Evolutionary conservation across 1,284 basidiomycete species (phyloP).

Genomic region (Singerocomus inundabilis): DNA sequence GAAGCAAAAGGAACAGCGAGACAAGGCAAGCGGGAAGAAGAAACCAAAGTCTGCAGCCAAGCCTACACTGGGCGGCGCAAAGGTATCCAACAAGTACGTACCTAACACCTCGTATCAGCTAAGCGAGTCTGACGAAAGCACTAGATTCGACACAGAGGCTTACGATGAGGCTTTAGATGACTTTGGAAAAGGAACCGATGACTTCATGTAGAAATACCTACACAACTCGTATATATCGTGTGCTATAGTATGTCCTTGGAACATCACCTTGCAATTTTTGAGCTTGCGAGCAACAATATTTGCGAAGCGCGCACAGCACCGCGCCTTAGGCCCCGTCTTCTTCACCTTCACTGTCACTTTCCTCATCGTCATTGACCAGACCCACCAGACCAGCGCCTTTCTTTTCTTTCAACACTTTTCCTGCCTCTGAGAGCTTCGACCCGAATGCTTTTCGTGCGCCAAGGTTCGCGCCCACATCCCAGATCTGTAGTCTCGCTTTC

Average conservation of each 20-base stretch:
- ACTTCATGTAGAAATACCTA: slow-evolving; percentile 65
- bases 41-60: slow-evolving; percentile 74
- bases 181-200: slow-evolving; percentile 64
- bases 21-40: slow-evolving; percentile 87
- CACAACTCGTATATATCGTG: slow-evolving; percentile 12
- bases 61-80: slow-evolving; percentile 72
- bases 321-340: slow-evolving; percentile 27
- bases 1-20: slow-evolving; percentile 87
- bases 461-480: slow-evolving; percentile 83
- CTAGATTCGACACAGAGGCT: slow-evolving; percentile 72
- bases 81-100: slow-evolving; percentile 59
- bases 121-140: slow-evolving; percentile 9
- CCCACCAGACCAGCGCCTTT: slow-evolving; percentile 69
- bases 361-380: slow-evolving; percentile 67
- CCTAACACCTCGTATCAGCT: slow-evolving; percentile 1
- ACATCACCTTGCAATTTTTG: slow-evolving; percentile 11
- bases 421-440: slow-evolving; percentile 67
- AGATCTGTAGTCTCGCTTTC: slow-evolving; percentile 90
- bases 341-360: slow-evolving; percentile 53
- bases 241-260: slow-evolving; percentile 10
- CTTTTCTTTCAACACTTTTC: slow-evolving; percentile 64
- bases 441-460: slow-evolving; percentile 80
- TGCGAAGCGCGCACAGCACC: background rate
- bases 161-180: slow-evolving; percentile 89
- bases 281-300: background rate